These are phyloP conservation scores for Solanum peruvianum DNA, from an alignment of 257 asterid genomes.

Conservation along the genomic window DNA sequence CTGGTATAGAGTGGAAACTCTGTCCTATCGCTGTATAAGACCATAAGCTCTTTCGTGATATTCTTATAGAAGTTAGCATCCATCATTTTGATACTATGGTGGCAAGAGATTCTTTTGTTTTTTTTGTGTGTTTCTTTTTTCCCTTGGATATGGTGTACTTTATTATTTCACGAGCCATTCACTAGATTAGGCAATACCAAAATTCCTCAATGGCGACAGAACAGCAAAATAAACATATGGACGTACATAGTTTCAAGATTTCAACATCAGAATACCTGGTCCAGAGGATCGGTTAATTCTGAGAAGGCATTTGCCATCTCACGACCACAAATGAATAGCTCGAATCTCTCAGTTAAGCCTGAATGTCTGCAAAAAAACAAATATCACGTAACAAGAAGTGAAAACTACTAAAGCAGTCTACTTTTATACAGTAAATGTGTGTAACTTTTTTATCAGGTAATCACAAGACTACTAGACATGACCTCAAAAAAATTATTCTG, in stretches of 20 bases:
- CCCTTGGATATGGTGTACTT: neutral
- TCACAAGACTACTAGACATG: neutral
- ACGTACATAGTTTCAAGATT: neutral
- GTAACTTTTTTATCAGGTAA: neutral
- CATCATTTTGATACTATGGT: neutral
- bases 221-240: neutral
- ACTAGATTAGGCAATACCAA: neutral
- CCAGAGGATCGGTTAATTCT: conserved; percentile 90
- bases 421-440: neutral
- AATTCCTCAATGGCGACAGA: neutral
- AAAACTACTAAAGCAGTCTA: neutral
- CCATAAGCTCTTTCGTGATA: neutral
- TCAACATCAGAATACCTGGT: conserved; percentile 40
- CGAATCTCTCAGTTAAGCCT: conserved; percentile 94
- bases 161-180: neutral
- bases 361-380: conserved; percentile 32
- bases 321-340: conserved; percentile 83
- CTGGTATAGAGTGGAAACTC: neutral
- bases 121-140: neutral
- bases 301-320: conserved; percentile 94
- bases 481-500: neutral
- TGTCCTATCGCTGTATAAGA: neutral
- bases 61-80: neutral
- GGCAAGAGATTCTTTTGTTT: neutral
- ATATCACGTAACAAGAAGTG: neutral